phyloP scores from a whole-genome alignment of 495 filamentous ascomycete species.

The Neurospora sp. region DNA sequence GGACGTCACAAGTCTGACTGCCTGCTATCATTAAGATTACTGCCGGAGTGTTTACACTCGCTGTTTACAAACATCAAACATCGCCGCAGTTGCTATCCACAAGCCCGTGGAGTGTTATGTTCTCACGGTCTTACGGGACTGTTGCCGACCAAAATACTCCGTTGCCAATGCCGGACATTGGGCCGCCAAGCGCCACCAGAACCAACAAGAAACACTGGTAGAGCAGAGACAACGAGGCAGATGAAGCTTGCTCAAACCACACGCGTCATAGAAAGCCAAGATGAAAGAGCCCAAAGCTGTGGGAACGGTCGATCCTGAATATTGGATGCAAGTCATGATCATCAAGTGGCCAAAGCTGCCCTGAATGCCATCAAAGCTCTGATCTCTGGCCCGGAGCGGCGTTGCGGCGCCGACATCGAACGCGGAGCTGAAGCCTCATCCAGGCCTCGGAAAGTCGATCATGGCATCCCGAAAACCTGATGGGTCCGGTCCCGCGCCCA shows the following conservation, averaged over 20 bases:
- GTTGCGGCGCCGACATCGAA: neutral
- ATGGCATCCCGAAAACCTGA: neutral
- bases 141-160: neutral
- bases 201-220: neutral
- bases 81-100: neutral
- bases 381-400: neutral
- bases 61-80: neutral
- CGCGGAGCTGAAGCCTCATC: neutral
- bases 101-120: neutral
- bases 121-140: neutral
- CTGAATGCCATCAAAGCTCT: neutral
- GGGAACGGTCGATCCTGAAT: neutral
- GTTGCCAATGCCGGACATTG: neutral
- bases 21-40: neutral
- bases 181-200: neutral
- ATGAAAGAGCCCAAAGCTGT: neutral
- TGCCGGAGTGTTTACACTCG: neutral
- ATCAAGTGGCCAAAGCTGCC: neutral
- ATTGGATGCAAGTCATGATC: neutral
- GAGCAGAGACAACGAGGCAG: neutral
- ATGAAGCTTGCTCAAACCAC: neutral
- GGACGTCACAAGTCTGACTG: neutral
- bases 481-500: neutral
- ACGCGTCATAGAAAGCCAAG: neutral
- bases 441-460: neutral